These are phyloP conservation scores for Mycena capillaripes DNA, from an alignment of 768 basidiomycete genomes.

Conservation along the genomic window DNA sequence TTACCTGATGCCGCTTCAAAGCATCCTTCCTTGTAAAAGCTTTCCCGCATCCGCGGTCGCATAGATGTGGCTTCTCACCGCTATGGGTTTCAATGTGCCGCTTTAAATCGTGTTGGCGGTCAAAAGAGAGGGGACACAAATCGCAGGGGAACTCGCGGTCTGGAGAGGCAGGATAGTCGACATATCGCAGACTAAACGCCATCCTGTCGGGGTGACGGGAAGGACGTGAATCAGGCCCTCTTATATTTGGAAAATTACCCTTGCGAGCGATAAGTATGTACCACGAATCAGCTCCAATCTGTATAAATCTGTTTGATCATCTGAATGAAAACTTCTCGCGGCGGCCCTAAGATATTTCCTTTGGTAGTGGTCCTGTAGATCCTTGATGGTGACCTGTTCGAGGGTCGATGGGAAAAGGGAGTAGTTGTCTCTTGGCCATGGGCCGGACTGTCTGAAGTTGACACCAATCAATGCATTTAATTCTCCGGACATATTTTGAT, in stretches of 20 bases:
- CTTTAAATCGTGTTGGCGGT: constrained; percentile 72
- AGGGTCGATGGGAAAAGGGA: background rate
- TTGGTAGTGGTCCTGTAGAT: background rate
- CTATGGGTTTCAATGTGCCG: constrained; percentile 73
- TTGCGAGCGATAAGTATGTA: background rate
- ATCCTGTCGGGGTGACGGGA: background rate
- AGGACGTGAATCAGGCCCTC: background rate
- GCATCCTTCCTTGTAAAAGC: constrained; percentile 76
- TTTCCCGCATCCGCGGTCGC: constrained; percentile 73
- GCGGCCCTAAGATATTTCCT: background rate
- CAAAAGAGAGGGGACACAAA: constrained; percentile 71
- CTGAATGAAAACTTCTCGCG: background rate
- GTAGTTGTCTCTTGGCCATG: background rate
- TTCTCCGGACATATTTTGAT: background rate
- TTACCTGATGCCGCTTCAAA: constrained; percentile 71
- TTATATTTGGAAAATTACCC: constrained; percentile 6
- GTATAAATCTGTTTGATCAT: background rate
- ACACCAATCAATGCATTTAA: background rate
- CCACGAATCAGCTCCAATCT: background rate
- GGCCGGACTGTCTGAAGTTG: background rate
- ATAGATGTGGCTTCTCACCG: constrained; percentile 72
- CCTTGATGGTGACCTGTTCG: background rate
- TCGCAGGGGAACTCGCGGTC: constrained; percentile 60
- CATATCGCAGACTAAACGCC: constrained; percentile 33
- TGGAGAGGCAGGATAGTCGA: constrained; percentile 59